A percentile compares a stretch with the other conserved stretches of the same genome.
Conservation (phyloP, 192 early-diverging fungal species). For the Coemansia asiatica region DNA sequence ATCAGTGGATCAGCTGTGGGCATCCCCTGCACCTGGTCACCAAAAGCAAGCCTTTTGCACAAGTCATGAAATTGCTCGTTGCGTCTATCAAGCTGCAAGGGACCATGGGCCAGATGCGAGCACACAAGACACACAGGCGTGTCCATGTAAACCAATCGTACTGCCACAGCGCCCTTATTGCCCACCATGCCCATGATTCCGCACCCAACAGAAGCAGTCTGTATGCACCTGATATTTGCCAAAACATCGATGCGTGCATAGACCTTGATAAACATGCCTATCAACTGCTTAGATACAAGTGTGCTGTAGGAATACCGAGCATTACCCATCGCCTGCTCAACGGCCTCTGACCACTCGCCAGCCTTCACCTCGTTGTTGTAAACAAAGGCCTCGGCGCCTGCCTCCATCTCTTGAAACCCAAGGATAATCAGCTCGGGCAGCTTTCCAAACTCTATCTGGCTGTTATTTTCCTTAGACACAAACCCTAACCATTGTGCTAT, state of each 20-base stretch:
- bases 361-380: constrained; percentile 78
- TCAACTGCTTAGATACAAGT: constrained; percentile 76
- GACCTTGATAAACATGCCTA: constrained; percentile 86
- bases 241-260: constrained; percentile 63
- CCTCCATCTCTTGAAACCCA: constrained; percentile 92
- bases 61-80: constrained; percentile 91
- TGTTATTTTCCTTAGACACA: constrained; percentile 28
- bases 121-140: constrained; percentile 87
- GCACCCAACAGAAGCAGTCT: constrained; percentile 70
- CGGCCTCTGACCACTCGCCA: constrained; percentile 73
- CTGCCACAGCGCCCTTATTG: constrained; percentile 92
- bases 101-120: constrained; percentile 87
- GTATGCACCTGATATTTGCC: constrained; percentile 62
- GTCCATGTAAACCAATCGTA: constrained; percentile 74
- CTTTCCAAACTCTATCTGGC: constrained; percentile 4
- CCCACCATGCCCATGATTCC: constrained; percentile 87
- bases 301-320: constrained; percentile 60
- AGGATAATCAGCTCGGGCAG: constrained; percentile 42
- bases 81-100: constrained; percentile 69
- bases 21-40: constrained; percentile 4
- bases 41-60: constrained; percentile 69
- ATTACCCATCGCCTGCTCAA: constrained; percentile 65
- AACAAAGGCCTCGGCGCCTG: constrained; percentile 82
- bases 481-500: constrained; percentile 67
- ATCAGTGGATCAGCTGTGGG: constrained; percentile 29